Percentiles rank a stretch among this genome's conserved stretches.
These are phyloP conservation scores for Wallacemonas sp. DNA, from an alignment of 208 protist genomes.

Conservation along the genomic window DNA sequence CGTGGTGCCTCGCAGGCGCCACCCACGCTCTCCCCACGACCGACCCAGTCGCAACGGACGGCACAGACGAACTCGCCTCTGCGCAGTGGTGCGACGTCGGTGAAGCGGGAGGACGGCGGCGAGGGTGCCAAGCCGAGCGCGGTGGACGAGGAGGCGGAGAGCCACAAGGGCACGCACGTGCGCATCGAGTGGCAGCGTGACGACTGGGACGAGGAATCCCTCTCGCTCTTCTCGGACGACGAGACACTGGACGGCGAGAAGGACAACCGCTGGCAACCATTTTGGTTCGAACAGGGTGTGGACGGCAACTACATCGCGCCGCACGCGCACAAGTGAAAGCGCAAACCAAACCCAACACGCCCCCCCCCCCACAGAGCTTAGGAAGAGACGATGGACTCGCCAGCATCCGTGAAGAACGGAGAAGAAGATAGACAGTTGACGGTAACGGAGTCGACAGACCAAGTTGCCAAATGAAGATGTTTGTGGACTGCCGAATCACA, in stretches of 20 bases:
- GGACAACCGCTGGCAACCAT: conserved; percentile 79
- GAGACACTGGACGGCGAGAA: conserved; percentile 71
- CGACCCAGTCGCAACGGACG: neutral
- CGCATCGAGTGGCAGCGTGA: conserved; percentile 76
- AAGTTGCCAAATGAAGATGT: no score
- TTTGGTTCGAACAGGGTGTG: conserved; percentile 67
- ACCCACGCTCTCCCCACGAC: neutral
- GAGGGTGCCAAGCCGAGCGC: conserved; percentile 10
- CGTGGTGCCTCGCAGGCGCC: neutral
- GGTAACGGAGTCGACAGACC: no score
- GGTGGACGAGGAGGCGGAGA: conserved; percentile 4
- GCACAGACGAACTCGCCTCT: neutral
- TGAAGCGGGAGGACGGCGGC: neutral
- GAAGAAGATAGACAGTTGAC: no score
- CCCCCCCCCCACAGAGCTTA: no score
- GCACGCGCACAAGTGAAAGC: neutral
- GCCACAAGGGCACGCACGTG: conserved; percentile 13
- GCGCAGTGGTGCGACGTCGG: neutral
- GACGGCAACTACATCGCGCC: conserved; percentile 35
- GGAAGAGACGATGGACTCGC: no score
- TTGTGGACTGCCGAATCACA: neutral
- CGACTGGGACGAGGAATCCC: conserved; percentile 77
- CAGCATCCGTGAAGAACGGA: no score
- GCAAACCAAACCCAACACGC: neutral
- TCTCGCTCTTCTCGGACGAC: conserved; percentile 76